A percentile compares a stretch with the other conserved stretches of the same genome.
Evolutionary conservation across 202 grass and related monocot species (phyloP).

Genomic region (Schoenoplectus triqueter): DNA sequence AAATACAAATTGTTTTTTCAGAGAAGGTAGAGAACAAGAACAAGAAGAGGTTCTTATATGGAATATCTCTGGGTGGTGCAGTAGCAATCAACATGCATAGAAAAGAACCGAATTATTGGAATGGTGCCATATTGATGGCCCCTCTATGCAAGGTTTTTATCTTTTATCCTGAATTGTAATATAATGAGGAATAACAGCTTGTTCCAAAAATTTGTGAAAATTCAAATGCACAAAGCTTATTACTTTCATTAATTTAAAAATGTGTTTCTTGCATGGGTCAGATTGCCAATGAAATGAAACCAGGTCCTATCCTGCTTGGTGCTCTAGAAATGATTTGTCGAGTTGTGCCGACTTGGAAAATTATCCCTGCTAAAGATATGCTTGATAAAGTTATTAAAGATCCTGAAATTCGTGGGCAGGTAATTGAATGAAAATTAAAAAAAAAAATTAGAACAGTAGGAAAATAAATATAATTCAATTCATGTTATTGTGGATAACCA

Average conservation of each 20-base stretch:
- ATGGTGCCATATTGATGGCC: conserved; percentile 62
- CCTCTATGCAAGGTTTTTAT: conserved; percentile 71
- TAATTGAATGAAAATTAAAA: conserved; percentile 28
- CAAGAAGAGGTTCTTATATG: conserved; percentile 66
- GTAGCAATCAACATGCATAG: conserved; percentile 57
- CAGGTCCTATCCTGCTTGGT: conserved; percentile 52
- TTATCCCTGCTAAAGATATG: conserved; percentile 63
- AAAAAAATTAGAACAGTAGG: not conserved
- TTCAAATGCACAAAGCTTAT: not conserved
- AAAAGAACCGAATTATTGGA: conserved; percentile 58
- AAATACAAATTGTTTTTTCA: conserved; percentile 36
- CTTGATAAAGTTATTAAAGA: conserved; percentile 61
- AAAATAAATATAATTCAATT: not conserved
- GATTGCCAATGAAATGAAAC: conserved; percentile 74
- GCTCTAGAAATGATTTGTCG: conserved; percentile 49
- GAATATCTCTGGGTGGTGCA: conserved; percentile 72
- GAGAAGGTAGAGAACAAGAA: conserved; percentile 58
- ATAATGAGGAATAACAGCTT: not conserved
- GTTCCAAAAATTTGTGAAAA: not conserved
- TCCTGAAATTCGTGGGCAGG: conserved; percentile 59
- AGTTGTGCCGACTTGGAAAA: conserved; percentile 62
- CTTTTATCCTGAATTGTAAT: not conserved
- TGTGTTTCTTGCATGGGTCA: conserved; percentile 24
- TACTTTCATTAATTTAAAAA: not conserved
- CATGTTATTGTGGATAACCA: conserved; percentile 14